These are phyloP conservation scores for Amphibolis antarctica DNA, from an alignment of 106 monocot species.

Conservation along the genomic window DNA sequence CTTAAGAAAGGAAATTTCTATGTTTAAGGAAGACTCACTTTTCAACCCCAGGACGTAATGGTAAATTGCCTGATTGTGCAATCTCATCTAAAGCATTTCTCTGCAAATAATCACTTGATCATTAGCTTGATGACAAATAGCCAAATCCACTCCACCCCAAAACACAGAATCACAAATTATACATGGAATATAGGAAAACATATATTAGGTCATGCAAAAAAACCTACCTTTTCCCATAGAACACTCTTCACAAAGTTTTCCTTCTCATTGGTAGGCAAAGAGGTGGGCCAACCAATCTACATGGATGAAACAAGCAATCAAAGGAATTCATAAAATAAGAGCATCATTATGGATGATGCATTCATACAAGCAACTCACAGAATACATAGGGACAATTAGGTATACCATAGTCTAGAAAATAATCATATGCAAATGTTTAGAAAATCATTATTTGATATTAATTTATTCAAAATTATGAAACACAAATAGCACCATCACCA, in stretches of 20 bases:
- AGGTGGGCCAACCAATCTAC: slow-evolving; percentile 29
- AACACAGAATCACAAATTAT: not conserved
- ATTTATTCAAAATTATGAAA: too few relatives aligned
- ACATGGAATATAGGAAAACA: not conserved
- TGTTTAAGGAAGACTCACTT: slow-evolving; percentile 24
- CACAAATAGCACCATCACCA: too few relatives aligned
- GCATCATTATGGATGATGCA: too few relatives aligned
- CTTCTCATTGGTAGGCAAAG: slow-evolving; percentile 25
- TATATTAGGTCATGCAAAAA: not conserved
- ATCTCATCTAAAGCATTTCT: slow-evolving; percentile 61
- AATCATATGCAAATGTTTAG: too few relatives aligned
- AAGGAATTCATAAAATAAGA: not conserved
- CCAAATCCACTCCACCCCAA: not conserved
- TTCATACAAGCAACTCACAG: too few relatives aligned
- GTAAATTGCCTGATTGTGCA: slow-evolving; percentile 46
- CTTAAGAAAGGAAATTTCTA: too few relatives aligned
- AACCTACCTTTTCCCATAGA: slow-evolving; percentile 14
- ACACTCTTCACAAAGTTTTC: slow-evolving; percentile 19
- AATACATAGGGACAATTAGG: too few relatives aligned
- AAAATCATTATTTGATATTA: too few relatives aligned
- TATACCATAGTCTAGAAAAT: too few relatives aligned
- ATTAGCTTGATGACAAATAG: not conserved
- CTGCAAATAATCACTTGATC: slow-evolving; percentile 34
- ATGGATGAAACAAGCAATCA: slow-evolving; percentile 1
- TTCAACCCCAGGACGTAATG: slow-evolving; percentile 84